These are phyloP conservation scores for Penicillium brevicompactum DNA, from an alignment of 2,329 filamentous ascomycete species.

Conservation along the genomic window DNA sequence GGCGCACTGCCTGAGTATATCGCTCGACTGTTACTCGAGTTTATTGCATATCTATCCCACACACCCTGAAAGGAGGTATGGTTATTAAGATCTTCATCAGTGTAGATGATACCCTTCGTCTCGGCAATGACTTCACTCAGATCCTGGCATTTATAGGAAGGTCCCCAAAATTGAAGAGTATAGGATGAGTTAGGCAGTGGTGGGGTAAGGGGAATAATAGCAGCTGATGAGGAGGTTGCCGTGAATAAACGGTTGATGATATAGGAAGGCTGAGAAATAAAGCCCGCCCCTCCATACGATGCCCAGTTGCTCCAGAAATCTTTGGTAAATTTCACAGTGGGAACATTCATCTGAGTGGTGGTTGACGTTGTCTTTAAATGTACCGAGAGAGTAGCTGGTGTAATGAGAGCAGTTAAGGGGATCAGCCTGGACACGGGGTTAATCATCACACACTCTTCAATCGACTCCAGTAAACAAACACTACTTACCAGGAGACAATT, in stretches of 20 bases:
- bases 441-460: not conserved
- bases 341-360: not conserved
- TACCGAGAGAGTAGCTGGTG: conserved; percentile 1
- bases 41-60: not conserved
- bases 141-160: conserved; percentile 14
- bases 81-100: not conserved
- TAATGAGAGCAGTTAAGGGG: conserved; percentile 1
- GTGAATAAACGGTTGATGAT: not conserved
- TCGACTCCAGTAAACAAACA: not conserved
- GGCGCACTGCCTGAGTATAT: not conserved
- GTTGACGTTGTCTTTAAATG: not conserved
- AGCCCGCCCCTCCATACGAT: not conserved
- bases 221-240: conserved; percentile 2
- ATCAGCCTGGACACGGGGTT: conserved; percentile 3
- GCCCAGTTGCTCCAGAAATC: not conserved
- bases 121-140: conserved; percentile 11
- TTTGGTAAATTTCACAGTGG: not conserved
- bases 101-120: conserved; percentile 6
- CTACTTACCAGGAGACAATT: conserved; percentile 10
- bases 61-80: conserved; percentile 3
- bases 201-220: conserved; percentile 2
- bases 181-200: conserved; percentile 10
- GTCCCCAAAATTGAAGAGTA: conserved; percentile 13
- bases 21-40: not conserved
- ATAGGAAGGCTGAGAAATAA: not conserved